Evolutionary conservation across 345 rosid species (phyloP).

Genomic region (Citrus cavaleriei): DNA sequence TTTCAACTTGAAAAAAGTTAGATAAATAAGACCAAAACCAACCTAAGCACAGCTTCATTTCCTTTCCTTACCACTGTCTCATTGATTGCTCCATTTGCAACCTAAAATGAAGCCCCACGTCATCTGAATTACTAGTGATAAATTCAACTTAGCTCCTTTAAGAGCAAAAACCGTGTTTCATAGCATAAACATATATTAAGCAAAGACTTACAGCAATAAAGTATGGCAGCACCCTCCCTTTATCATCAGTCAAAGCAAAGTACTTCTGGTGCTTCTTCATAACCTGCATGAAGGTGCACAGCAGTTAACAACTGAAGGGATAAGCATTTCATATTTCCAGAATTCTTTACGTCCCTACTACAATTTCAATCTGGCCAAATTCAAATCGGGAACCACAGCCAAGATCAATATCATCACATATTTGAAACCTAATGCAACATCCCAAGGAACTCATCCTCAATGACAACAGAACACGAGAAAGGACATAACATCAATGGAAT

Average conservation of each 20-base stretch:
- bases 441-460: not conserved
- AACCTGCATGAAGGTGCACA: constrained; percentile 46
- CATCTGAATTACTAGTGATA: constrained; percentile 14
- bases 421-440: not conserved
- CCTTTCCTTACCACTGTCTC: constrained; percentile 79
- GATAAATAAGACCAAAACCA: constrained; percentile 16
- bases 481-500: not conserved
- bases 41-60: constrained; percentile 99
- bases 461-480: not conserved
- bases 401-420: not conserved
- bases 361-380: not conserved
- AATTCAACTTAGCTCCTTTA: constrained; percentile 1
- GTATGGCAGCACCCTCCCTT: constrained; percentile 71
- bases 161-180: constrained; percentile 12
- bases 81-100: constrained; percentile 89
- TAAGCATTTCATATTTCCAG: constrained; percentile 4
- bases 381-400: not conserved
- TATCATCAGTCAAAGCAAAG: constrained; percentile 62
- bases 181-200: constrained; percentile 12
- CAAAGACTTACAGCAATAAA: constrained; percentile 71
- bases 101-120: constrained; percentile 44
- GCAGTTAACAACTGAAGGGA: constrained; percentile 6
- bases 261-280: constrained; percentile 98
- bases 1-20: not conserved
- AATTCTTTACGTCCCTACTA: not conserved